Evolutionary conservation across 2,329 filamentous ascomycete species (phyloP).

Genomic region (Arthrobotrys musiformis): DNA sequence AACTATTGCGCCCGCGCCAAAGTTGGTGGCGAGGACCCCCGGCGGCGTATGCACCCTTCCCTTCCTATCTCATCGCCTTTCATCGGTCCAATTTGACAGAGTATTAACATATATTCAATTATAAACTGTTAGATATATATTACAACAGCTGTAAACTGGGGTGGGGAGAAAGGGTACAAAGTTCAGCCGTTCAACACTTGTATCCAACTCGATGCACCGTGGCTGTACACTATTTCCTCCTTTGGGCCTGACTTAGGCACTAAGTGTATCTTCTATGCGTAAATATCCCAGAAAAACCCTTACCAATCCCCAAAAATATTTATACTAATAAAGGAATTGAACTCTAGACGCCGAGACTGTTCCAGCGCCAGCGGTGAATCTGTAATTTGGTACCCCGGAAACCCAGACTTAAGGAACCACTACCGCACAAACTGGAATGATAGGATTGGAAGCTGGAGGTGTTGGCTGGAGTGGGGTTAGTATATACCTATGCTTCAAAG

Average conservation of each 20-base stretch:
- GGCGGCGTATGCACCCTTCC: not conserved
- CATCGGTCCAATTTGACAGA: too few relatives aligned
- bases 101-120: not conserved
- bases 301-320: not conserved
- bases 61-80: not conserved
- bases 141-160: constrained; percentile 1
- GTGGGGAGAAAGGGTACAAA: not conserved
- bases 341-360: not conserved
- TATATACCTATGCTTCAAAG: not conserved
- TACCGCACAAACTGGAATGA: constrained; percentile 9
- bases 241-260: not conserved
- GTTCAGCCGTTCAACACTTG: constrained; percentile 24
- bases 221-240: constrained; percentile 19
- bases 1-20: not conserved
- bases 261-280: constrained; percentile 16
- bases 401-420: not conserved
- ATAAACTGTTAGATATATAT: not conserved
- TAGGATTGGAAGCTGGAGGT: constrained; percentile 19
- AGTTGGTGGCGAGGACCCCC: not conserved
- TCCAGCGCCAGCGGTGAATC: not conserved
- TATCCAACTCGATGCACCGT: not conserved
- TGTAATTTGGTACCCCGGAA: constrained; percentile 9
- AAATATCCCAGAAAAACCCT: not conserved
- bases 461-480: constrained; percentile 6
- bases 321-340: not conserved